Conservation (phyloP, 2,329 filamentous ascomycete genomes). For the Zelopaecilomyces penicillatus region DNA sequence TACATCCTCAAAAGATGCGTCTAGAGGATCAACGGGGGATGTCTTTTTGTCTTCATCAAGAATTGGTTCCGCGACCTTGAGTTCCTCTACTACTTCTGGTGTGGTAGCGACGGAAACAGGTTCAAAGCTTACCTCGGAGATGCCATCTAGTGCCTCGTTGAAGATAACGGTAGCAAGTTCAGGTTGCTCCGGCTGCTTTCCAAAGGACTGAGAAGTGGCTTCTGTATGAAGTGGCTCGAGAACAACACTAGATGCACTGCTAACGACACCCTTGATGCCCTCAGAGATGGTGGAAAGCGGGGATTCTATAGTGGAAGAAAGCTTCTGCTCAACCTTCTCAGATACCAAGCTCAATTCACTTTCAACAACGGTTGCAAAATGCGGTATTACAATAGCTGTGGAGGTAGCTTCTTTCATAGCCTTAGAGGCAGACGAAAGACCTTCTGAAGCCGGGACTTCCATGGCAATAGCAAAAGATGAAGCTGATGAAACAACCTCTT, state of each 20-base stretch:
- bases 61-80: too few species aligned
- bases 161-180: too few species aligned
- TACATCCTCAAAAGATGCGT: too few species aligned
- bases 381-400: conserved; percentile 5
- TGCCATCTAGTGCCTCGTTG: too few species aligned
- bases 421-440: conserved; percentile 12
- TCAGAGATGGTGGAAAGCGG: not conserved
- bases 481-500: conserved; percentile 10
- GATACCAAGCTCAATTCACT: not conserved
- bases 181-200: too few species aligned
- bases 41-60: too few species aligned
- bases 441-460: conserved; percentile 14
- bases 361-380: too few species aligned
- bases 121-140: too few species aligned
- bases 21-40: too few species aligned
- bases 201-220: too few species aligned
- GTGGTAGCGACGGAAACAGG: too few species aligned
- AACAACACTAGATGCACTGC: not conserved
- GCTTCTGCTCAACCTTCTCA: not conserved
- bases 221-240: not conserved
- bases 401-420: conserved; percentile 14
- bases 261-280: not conserved
- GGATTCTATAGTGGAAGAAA: not conserved
- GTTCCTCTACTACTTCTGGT: too few species aligned
- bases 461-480: conserved; percentile 11